These are phyloP conservation scores for Ganoderma leucocontextum DNA, from an alignment of 1,284 basidiomycete genomes.

Conservation along the genomic window DNA sequence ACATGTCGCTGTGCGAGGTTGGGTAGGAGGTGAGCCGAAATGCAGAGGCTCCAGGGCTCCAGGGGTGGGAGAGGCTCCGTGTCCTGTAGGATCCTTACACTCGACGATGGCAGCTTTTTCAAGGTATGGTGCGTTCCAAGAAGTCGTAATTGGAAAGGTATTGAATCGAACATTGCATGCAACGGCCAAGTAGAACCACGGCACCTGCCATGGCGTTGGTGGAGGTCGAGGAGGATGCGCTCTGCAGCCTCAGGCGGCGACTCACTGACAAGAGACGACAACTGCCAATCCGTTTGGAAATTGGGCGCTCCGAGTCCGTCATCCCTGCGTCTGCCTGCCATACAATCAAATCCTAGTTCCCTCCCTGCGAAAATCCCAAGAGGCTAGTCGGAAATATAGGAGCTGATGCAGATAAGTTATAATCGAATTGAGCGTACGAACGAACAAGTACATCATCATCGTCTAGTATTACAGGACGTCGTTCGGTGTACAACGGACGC, in stretches of 20 bases:
- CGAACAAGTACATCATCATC: conserved; percentile 38
- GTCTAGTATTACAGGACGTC: conserved; percentile 42
- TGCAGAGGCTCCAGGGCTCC: no score
- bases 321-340: background rate
- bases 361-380: background rate
- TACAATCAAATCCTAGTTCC: background rate
- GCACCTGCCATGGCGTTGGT: conserved; percentile 1
- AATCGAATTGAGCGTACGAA: conserved; percentile 30
- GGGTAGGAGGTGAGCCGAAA: no score
- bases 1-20: no score
- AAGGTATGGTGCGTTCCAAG: background rate
- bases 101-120: conserved; percentile 28
- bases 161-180: background rate
- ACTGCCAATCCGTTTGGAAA: no score
- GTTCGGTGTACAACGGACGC: conserved; percentile 38
- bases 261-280: no score
- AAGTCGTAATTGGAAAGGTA: background rate
- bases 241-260: no score
- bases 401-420: conserved; percentile 29
- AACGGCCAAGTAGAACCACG: background rate
- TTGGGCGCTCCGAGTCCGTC: conserved; percentile 1
- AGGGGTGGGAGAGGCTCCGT: no score
- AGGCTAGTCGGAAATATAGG: background rate
- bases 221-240: conserved; percentile 7
- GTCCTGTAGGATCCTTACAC: no score